These are phyloP conservation scores for Auricularia sp. DNA, from an alignment of 768 basidiomycete species.

Conservation along the genomic window DNA sequence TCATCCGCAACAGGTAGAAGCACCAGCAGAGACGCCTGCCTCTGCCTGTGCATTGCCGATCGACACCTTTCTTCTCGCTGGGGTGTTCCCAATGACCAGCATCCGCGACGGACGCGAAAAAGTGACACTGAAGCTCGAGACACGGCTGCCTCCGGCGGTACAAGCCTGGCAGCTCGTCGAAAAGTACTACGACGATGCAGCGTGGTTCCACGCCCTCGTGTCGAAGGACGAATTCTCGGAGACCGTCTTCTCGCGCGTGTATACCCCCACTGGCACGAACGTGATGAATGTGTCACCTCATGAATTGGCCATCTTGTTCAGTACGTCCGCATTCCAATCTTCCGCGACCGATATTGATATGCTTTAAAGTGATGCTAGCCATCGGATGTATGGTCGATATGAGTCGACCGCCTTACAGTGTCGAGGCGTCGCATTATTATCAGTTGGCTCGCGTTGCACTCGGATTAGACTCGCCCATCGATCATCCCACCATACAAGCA, in stretches of 20 bases:
- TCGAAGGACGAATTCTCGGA: background rate
- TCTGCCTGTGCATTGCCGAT: background rate
- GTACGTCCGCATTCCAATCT: constrained; percentile 17
- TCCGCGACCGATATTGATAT: constrained; percentile 13
- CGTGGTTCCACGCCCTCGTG: background rate
- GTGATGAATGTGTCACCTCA: background rate
- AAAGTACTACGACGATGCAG: background rate
- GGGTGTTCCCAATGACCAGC: background rate
- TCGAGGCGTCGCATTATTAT: too few species aligned
- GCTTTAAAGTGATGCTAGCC: constrained; percentile 27
- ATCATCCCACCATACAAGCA: background rate
- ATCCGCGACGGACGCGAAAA: constrained; percentile 10
- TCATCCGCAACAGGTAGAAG: background rate
- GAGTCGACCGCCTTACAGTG: too few species aligned
- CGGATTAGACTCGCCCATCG: too few species aligned
- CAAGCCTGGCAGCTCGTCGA: background rate
- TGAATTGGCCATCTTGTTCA: constrained; percentile 49
- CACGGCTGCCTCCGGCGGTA: constrained; percentile 2
- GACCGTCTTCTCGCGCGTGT: constrained; percentile 39
- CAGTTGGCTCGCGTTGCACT: too few species aligned
- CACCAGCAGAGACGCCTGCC: background rate
- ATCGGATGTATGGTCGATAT: background rate
- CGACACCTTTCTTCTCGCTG: background rate
- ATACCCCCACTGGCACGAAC: background rate
- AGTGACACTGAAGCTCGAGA: constrained; percentile 21